Conservation (phyloP, 1,284 basidiomycete genomes). For the Tilletia indica region DNA sequence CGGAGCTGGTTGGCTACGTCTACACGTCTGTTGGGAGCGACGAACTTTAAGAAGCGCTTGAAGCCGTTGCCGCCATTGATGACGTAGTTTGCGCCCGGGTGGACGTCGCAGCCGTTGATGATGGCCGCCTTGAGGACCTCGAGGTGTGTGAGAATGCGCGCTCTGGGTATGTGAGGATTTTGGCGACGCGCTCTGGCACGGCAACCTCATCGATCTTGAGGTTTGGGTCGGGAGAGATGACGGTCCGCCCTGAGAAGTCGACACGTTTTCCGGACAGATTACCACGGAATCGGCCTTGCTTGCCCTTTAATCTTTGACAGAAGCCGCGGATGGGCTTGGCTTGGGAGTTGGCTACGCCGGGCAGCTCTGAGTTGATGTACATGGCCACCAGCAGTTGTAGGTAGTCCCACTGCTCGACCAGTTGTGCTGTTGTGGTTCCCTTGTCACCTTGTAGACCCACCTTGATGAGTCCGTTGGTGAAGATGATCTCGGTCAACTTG, state of each 20-base stretch:
- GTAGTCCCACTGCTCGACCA: constrained; percentile 91
- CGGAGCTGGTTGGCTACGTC: constrained; percentile 69
- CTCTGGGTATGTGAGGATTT: constrained; percentile 93
- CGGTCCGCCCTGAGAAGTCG: constrained; percentile 96
- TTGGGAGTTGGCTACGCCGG: constrained; percentile 62
- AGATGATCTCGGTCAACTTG: constrained; percentile 95
- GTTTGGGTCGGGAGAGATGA: constrained; percentile 98
- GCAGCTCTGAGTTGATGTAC: constrained; percentile 97
- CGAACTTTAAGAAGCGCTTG: constrained; percentile 64
- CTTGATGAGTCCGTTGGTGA: constrained; percentile 89
- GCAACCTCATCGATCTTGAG: constrained; percentile 82
- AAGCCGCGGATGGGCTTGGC: constrained; percentile 66
- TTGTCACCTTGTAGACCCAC: constrained; percentile 68
- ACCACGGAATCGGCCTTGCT: constrained; percentile 97
- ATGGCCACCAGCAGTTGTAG: constrained; percentile 90
- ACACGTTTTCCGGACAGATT: constrained; percentile 99
- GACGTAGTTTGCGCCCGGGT: constrained; percentile 90
- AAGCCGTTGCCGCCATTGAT: constrained; percentile 70
- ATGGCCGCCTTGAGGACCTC: constrained; percentile 74
- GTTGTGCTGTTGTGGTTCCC: constrained; percentile 51
- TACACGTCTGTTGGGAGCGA: constrained; percentile 39
- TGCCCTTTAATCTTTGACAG: constrained; percentile 96
- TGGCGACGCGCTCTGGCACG: constrained; percentile 92
- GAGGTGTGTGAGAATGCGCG: constrained; percentile 87
- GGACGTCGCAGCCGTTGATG: constrained; percentile 82